Evolutionary conservation across 2,329 filamentous ascomycete species (phyloP), one percentile per base, ranked within the genome.

Genomic region (Diatrype stigma): DNA sequence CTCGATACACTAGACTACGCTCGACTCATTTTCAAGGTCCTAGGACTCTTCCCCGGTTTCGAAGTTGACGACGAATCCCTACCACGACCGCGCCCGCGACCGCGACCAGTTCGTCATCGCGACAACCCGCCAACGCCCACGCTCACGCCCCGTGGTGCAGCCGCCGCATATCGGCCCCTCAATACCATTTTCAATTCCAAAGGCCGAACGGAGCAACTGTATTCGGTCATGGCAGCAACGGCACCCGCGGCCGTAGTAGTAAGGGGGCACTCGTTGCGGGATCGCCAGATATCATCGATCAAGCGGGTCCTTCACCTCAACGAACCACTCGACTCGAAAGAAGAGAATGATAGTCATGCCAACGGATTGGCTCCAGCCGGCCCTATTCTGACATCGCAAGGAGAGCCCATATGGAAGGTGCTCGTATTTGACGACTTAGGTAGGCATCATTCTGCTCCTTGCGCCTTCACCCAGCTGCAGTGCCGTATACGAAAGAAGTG

Each of bases 291-390:
- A 62, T 92, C 87, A 46, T 93, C 93, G 17, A 90, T 99, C 64
- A 91, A 96, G 76, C 93, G 90, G 72, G 91, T 99, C 64, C 83
- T 99, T 60, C 97, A 96, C 69, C 78, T 99, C 60, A 99, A 99
- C 72, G 86, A 94, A 64, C 79, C 82, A 73, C 55, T 80, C 73
- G 65, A 81, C 59, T 68, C 79, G 52, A 79, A 80, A 59, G 77
- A 82, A 51, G 74, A 80, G 46, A 80, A 89, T 53, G 87, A 91
- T 51, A 68, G 78, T 37, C 74, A 81, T 44, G 75, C 81, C 50
- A 86, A 85, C 63, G 85, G 84, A 47, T 74, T 86, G 50, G 79
- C 86, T 49, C 82, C 87, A 21, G 81, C 86, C 35, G 85, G 86
- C n/a, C 87, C 90, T 16, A 88, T 96, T 48, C 75, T 96, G 55